Percentiles rank a stretch among this genome's conserved stretches.
Conservation (phyloP, 2,329 filamentous ascomycete genomes). For the Cordyceps cicadae region DNA sequence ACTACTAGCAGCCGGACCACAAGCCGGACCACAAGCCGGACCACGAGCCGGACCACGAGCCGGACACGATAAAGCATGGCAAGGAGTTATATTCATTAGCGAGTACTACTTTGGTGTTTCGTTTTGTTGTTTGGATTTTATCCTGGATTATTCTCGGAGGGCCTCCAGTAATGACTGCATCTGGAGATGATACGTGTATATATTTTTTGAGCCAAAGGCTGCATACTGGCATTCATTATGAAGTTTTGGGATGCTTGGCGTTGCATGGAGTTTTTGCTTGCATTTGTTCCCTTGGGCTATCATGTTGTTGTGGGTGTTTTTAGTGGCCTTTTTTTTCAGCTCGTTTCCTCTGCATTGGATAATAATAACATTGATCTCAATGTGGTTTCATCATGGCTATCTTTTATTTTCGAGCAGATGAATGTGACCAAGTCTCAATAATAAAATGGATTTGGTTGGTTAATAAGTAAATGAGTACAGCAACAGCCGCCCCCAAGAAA, state of each 20-base stretch:
- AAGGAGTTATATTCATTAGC: slow-evolving; percentile 1
- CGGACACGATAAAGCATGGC: slow-evolving; percentile 7
- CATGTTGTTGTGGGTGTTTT: neutral
- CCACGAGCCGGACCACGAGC: slow-evolving; percentile 5
- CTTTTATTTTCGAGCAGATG: neutral
- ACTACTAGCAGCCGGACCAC: neutral
- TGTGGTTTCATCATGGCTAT: neutral
- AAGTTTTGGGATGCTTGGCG: neutral
- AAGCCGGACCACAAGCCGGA: neutral
- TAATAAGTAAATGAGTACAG: neutral
- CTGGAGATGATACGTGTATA: slow-evolving; percentile 1
- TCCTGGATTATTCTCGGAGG: neutral
- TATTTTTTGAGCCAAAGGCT: slow-evolving; percentile 2
- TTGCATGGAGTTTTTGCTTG: neutral
- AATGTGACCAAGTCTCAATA: neutral
- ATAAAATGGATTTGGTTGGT: too few species aligned
- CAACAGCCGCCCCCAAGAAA: neutral
- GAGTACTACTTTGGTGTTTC: neutral
- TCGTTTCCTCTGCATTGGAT: neutral
- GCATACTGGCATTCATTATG: neutral
- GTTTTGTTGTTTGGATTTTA: neutral
- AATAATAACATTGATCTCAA: neutral
- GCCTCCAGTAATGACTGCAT: slow-evolving; percentile 3
- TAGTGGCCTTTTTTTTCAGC: neutral
- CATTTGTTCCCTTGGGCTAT: slow-evolving; percentile 1